Evolutionary conservation across 352 stramenopile genomes (phyloP).

Genomic region (Globisporangium irregulare): DNA sequence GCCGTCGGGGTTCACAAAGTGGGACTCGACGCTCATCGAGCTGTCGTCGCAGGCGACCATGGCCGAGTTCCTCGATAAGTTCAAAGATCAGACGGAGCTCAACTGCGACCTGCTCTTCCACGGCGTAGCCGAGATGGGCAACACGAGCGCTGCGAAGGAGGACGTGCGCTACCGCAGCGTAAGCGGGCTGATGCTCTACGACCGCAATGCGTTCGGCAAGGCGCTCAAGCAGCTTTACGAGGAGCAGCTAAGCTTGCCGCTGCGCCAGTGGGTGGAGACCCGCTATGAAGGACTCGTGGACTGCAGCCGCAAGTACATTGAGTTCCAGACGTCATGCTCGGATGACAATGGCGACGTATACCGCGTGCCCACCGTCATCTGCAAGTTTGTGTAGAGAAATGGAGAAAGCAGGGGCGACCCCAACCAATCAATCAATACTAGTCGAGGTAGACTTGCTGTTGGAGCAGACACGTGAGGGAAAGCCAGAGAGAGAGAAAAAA

Average conservation of each 20-base stretch:
- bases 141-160: slow-evolving; percentile 47
- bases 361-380: slow-evolving; percentile 85
- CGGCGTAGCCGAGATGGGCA: slow-evolving; percentile 67
- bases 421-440: neutral
- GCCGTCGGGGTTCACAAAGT: slow-evolving; percentile 89
- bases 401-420: neutral
- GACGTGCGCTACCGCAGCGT: slow-evolving; percentile 62
- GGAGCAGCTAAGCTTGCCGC: slow-evolving; percentile 46
- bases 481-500: neutral
- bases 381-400: slow-evolving; percentile 64
- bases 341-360: slow-evolving; percentile 80
- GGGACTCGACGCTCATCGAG: slow-evolving; percentile 85
- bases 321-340: slow-evolving; percentile 82
- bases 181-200: slow-evolving; percentile 84
- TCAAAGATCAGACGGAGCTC: slow-evolving; percentile 69
- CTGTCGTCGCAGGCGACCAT: slow-evolving; percentile 64
- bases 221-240: slow-evolving; percentile 70
- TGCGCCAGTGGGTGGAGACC: slow-evolving; percentile 66
- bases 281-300: slow-evolving; percentile 84
- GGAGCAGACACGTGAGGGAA: neutral
- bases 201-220: slow-evolving; percentile 78
- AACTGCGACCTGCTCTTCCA: slow-evolving; percentile 86
- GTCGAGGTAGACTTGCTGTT: neutral
- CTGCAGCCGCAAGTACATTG: slow-evolving; percentile 79
- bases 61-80: slow-evolving; percentile 60